Base-by-base conservation (phyloP, 306 rosid species). In the Acmispon strigosus region DNA sequence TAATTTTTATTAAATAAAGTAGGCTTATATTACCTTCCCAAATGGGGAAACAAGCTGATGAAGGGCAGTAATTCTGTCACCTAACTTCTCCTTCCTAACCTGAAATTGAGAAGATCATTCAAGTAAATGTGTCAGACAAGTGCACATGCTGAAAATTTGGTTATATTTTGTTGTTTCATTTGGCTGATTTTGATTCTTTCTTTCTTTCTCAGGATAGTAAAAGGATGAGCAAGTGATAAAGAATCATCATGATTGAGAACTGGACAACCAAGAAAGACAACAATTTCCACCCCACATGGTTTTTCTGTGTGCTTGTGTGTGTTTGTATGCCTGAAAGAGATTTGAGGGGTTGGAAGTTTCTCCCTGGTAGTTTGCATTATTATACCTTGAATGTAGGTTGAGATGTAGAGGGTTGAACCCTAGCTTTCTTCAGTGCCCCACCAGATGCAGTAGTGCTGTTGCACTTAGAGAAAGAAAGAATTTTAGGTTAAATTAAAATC, bases 71-170 rank as follows among this genome's bases (percentile, higher is more conserved):
- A 95, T 86, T 91, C 99, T 95, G 79, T 95, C 99, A 69, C 99
- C 99, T 79, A 95, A 84, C 86, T 95, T 95, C 86, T 95, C 99
- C 96, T 95, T 95, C 89, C 99, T 84, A 53, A 91, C 99, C 99
- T 95, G 86, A 71, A 43, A 77, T 65, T 70, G 44, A 63, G 77
- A 60, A 59, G 68, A 75, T 24, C 53, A 75, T 59, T 14, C n/a
- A 57, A 42, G n/a, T 41, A 36, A 52, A 5, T 54, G 66, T 44
- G 75, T 60, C 49, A 72, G 74, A 74, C 75, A 78, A 61, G 4
- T 6, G 77, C 83, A 71, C 85, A 66, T 84, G 83, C 62, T 74
- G 19, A 74, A 50, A 78, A 32, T 43, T 77, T 66, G 62, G 69
- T 52, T 74, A 62, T 55, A 72, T 84, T 62, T 54, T 78, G 67